phyloP scores from a whole-genome alignment of 1,139 yeast genomes.

The Candida sp. region DNA sequence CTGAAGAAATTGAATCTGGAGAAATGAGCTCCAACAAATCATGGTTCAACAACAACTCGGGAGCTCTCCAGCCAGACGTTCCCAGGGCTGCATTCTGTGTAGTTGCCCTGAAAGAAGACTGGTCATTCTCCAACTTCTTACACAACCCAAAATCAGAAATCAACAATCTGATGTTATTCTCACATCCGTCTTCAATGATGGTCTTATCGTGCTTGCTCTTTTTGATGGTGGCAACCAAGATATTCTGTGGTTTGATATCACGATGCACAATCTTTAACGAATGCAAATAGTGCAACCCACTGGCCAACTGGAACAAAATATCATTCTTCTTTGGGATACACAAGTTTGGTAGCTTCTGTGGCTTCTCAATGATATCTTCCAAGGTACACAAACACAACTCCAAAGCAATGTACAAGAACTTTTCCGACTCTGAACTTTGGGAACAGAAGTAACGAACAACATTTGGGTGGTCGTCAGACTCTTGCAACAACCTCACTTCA shows the following conservation, averaged over 20 bases:
- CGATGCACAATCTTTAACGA: slow-evolving; percentile 93
- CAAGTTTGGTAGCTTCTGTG: slow-evolving; percentile 38
- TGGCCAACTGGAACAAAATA: slow-evolving; percentile 76
- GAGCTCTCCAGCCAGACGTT: slow-evolving; percentile 99
- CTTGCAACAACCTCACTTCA: slow-evolving; percentile 86
- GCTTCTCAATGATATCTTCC: slow-evolving; percentile 78
- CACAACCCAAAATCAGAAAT: slow-evolving; percentile 97
- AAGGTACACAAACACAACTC: slow-evolving; percentile 91
- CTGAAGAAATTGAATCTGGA: slow-evolving; percentile 43
- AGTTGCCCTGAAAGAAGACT: slow-evolving; percentile 92
- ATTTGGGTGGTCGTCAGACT: slow-evolving; percentile 96
- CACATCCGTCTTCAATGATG: slow-evolving; percentile 6
- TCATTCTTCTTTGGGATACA: slow-evolving; percentile 34
- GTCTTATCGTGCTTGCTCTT: slow-evolving; percentile 12
- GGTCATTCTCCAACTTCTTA: slow-evolving; percentile 88
- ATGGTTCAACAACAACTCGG: slow-evolving; percentile 69
- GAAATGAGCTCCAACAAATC: slow-evolving; percentile 41
- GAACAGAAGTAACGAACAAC: slow-evolving; percentile 94
- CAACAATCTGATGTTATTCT: slow-evolving; percentile 56
- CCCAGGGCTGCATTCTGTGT: slow-evolving; percentile 92
- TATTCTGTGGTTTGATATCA: slow-evolving; percentile 96
- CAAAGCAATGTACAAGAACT: slow-evolving; percentile 89
- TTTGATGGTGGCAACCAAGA: slow-evolving; percentile 75
- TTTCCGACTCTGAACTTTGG: slow-evolving; percentile 71
- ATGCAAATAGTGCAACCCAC: slow-evolving; percentile 88